A percentile compares a stretch with the other conserved stretches of the same genome.
These are phyloP conservation scores for Podaxis sp. DNA, from an alignment of 768 basidiomycete genomes.

Conservation along the genomic window DNA sequence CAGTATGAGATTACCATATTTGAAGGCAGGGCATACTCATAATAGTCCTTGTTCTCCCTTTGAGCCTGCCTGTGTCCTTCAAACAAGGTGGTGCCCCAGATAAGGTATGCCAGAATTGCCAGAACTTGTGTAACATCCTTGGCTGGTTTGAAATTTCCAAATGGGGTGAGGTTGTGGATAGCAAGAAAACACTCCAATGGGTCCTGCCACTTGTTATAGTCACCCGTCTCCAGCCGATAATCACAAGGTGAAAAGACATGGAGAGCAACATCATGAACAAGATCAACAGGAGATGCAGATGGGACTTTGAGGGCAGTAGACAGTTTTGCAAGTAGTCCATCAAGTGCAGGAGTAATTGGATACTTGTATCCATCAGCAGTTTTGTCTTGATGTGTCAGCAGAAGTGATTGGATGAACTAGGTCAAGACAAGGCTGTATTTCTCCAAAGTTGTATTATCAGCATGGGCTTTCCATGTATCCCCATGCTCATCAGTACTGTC, in stretches of 20 bases:
- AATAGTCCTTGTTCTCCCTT: neutral
- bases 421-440: neutral
- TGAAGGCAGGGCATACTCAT: neutral
- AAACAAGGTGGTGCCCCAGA: neutral
- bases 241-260: neutral
- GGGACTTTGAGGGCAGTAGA: neutral
- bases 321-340: neutral
- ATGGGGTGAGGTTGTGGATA: neutral
- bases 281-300: neutral
- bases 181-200: slow-evolving; percentile 1
- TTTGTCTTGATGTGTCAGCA: neutral
- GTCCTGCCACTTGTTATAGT: neutral
- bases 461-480: neutral
- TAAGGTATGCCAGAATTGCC: neutral
- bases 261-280: neutral
- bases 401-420: neutral
- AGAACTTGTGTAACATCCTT: neutral
- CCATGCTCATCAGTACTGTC: neutral
- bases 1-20: neutral
- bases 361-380: neutral
- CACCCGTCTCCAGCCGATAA: neutral
- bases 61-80: neutral
- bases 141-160: neutral
- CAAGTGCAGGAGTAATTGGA: neutral
- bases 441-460: neutral